A percentile compares a stretch with the other conserved stretches of the same genome.
phyloP scores from a whole-genome alignment of 169 alveolate genomes.

The Cryptosporidium meleagridis region DNA sequence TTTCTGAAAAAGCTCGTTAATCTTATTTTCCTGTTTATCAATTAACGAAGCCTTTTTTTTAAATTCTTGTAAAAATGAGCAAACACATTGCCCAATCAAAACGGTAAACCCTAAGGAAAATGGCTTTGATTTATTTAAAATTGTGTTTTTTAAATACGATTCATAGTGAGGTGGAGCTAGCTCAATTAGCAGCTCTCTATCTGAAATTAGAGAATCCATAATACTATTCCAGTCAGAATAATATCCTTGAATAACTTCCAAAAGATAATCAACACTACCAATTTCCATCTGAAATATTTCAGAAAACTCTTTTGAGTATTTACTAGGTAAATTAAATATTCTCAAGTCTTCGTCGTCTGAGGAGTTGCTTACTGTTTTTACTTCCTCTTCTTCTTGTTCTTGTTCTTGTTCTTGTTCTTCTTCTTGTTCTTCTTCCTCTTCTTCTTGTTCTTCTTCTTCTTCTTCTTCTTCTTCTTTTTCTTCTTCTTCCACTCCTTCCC shows the following conservation, averaged over 20 bases:
- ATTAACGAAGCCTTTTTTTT: not conserved
- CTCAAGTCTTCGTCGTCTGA: not conserved
- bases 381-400: not conserved
- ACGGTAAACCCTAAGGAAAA: constrained; percentile 66
- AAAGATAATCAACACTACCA: constrained; percentile 15
- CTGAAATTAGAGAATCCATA: constrained; percentile 14
- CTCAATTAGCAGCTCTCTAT: constrained; percentile 32
- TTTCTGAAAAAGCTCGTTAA: not conserved
- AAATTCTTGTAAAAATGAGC: constrained; percentile 20
- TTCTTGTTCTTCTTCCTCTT: too few relatives aligned
- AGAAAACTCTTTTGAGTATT: not conserved
- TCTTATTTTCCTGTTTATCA: not conserved
- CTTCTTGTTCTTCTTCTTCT: too few relatives aligned
- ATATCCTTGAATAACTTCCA: constrained; percentile 32
- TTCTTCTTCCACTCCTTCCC: too few relatives aligned
- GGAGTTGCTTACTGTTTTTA: not conserved
- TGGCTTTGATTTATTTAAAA: constrained; percentile 1
- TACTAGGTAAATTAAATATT: not conserved
- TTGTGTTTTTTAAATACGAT: constrained; percentile 12
- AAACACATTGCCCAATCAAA: constrained; percentile 48
- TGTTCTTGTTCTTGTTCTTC: not conserved
- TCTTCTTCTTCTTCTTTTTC: too few relatives aligned
- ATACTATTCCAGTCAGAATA: constrained; percentile 59
- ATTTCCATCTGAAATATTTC: constrained; percentile 61
- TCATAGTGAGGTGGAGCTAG: constrained; percentile 31